Percentiles rank a stretch among this genome's conserved stretches.
These are phyloP conservation scores for Elasticomyces elasticus DNA, from an alignment of 495 filamentous ascomycete species.

Conservation along the genomic window DNA sequence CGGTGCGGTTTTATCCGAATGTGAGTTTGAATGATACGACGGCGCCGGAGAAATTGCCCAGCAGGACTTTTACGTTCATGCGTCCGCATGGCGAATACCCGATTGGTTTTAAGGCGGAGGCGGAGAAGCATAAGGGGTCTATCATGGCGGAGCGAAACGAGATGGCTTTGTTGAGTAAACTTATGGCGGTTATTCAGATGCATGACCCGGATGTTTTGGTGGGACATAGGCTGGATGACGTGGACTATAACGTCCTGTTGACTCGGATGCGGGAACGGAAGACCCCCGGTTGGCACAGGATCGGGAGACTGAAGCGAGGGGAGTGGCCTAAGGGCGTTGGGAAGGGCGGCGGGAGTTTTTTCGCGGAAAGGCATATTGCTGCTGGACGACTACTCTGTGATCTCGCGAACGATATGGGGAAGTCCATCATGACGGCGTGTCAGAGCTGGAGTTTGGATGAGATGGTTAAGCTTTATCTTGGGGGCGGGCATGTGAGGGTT, in stretches of 20 bases:
- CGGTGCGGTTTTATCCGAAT: slow-evolving; percentile 84
- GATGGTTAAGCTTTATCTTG: slow-evolving; percentile 87
- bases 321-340: slow-evolving; percentile 85
- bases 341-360: slow-evolving; percentile 76
- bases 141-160: slow-evolving; percentile 76
- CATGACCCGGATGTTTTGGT: slow-evolving; percentile 89
- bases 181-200: slow-evolving; percentile 75
- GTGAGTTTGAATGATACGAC: slow-evolving; percentile 81
- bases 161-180: slow-evolving; percentile 69
- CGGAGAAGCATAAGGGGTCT: slow-evolving; percentile 57
- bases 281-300: slow-evolving; percentile 82
- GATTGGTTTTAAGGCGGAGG: slow-evolving; percentile 69
- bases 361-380: slow-evolving; percentile 80
- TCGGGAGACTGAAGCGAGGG: slow-evolving; percentile 72
- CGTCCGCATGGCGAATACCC: slow-evolving; percentile 67
- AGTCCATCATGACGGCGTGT: slow-evolving; percentile 86
- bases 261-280: slow-evolving; percentile 82
- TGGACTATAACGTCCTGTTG: slow-evolving; percentile 85
- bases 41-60: slow-evolving; percentile 75
- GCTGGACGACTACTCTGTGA: slow-evolving; percentile 87
- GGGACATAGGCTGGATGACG: slow-evolving; percentile 93
- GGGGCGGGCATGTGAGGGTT: slow-evolving; percentile 52
- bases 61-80: slow-evolving; percentile 82
- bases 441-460: slow-evolving; percentile 96
- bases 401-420: slow-evolving; percentile 91